Evolutionary conservation across 2,329 filamentous ascomycete genomes (phyloP), one percentile per base, ranked within the genome.

Genomic region (Paramyrothecium roridum): DNA sequence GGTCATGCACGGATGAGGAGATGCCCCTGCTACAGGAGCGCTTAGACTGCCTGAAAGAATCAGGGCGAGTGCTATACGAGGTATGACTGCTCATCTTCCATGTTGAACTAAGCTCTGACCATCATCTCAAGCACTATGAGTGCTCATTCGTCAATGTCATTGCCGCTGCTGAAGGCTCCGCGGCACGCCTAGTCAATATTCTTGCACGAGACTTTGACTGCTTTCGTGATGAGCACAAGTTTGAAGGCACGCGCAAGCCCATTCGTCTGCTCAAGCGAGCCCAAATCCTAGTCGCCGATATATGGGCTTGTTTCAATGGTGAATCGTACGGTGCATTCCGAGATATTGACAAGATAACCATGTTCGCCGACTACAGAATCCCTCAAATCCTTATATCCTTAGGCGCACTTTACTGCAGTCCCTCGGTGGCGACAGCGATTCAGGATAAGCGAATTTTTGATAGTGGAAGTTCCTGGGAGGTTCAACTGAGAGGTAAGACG

Each of bases 281-380:
- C 2, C 95, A 99, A 73, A 99, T 99, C 57, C 82, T 98, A 20
- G 93, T 96, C 2, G 96, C 96, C 21, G 95, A 99, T 70, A 70
- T 98, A 1, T 99, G 96, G 96, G 96, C 95, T 6, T 96, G 92
- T 59, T 98, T 98, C 70, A 85, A 93, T 53, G 92, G 91, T 48
- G 79, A 88, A 61, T 80, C 83, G 23, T 93, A 87, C 65, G 96
- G 95, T 33, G 78, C 82, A 26, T 99, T 99, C 71, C 69, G 85
- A 55, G 95, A 99, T 68, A 96, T 99, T 64, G 89, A 95, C 74
- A 91, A 92, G 70, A 89, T 99, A 65, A 99, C 95, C 57, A 98
- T 98, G 88, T 99, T 99, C 77, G 93, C 95, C 67, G 95, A 99
- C 76, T 99, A 99, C 69, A 89, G 95, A 47, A 88, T 99, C 53